Base-by-base conservation (phyloP, 176 grass and related monocot genomes). In the Olyra latifolia region DNA sequence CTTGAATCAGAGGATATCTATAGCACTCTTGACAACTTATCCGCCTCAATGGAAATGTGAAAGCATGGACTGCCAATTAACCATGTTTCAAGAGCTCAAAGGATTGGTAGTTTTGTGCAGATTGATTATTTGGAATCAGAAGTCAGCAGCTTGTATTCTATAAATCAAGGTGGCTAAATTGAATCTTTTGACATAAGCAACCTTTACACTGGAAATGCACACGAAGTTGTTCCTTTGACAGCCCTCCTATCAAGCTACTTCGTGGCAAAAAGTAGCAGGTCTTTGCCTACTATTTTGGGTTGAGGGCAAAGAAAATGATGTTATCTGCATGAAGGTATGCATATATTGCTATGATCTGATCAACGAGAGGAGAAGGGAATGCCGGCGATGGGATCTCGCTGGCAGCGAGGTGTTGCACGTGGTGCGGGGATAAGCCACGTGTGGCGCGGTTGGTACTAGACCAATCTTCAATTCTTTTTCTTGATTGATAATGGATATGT, bases 1-100 rank as follows among this genome's bases (percentile, higher is more conserved):
- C 74, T 87, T 35, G 84, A 86, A 35, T 75, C 85, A 52, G 79
- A 95, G 24, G 74, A 88, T 81, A 95, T 95, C 82, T 95, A 83
- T 87, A 75, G 40, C n/a, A 77, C 74, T 66, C 86, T 95, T 10
- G 84, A 86, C 41, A 74, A 88, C 67, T 88, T 95, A 72, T 56
- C 65, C 44, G 84, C 50, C 35, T 72, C 83, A 79, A 86, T 95
- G 74, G 93, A 92, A 78, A 75, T 75, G 17, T 89, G 62, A 75
- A 23, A 29, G 65, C 49, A 83, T 79, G 45, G 79, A 85, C 25
- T 77, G 52, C 17, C 46, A 53, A 7, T 42, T 53, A 42, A 82
- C 69, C 59, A 39, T 73, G 43, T 27, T 41, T 11, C 32, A 74
- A 32, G 63, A 61, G 13, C 44, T 61, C 72, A 24, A 20, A 48